phyloP scores from a whole-genome alignment of 441 rosid species.

The Erysimum cheiri region DNA sequence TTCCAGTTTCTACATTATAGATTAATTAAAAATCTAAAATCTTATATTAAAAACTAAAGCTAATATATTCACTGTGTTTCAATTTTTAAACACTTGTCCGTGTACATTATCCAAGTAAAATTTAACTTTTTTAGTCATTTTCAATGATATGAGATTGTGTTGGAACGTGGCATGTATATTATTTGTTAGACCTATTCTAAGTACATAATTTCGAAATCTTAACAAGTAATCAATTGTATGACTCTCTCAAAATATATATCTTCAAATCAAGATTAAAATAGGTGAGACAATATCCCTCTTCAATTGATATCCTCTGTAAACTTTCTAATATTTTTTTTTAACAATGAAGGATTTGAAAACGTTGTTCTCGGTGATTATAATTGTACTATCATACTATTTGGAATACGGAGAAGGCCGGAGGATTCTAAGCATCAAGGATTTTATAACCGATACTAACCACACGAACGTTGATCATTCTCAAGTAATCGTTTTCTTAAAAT shows the following conservation, averaged over 20 bases:
- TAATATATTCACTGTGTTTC: too few relatives aligned
- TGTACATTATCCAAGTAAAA: background rate
- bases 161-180: background rate
- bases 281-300: background rate
- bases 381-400: background rate
- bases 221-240: background rate
- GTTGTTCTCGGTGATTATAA: background rate
- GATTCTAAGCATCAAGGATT: background rate
- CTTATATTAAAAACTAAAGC: too few relatives aligned
- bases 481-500: background rate
- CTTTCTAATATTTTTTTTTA: background rate
- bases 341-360: background rate
- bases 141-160: background rate
- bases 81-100: too few relatives aligned
- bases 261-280: conserved; percentile 2
- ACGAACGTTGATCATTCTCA: background rate
- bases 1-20: background rate
- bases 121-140: background rate
- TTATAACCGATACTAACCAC: background rate
- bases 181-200: background rate
- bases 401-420: background rate
- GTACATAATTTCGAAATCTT: background rate
- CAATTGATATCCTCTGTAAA: background rate
- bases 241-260: background rate
- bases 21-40: too few relatives aligned